Percentiles rank a stretch among this genome's conserved stretches.
Evolutionary conservation across 192 early-diverging fungal genomes (phyloP).

Genomic region (Coemansia erecta): DNA sequence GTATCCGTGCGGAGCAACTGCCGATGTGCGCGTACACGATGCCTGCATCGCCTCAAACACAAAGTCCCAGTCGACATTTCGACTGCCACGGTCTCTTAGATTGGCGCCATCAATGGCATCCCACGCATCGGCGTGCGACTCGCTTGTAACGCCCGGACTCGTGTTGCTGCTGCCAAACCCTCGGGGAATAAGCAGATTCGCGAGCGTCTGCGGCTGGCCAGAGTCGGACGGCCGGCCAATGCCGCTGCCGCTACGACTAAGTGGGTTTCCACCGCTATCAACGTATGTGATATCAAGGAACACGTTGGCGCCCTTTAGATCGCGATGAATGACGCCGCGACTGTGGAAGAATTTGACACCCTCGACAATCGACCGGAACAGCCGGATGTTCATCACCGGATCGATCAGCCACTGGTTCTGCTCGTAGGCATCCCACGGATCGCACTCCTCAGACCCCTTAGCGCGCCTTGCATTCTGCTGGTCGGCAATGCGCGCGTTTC

Average conservation of each 20-base stretch:
- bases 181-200: background rate
- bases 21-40: constrained; percentile 3
- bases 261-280: constrained; percentile 35
- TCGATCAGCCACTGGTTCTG: constrained; percentile 54
- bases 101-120: constrained; percentile 39
- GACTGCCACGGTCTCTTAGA: constrained; percentile 26
- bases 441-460: constrained; percentile 17
- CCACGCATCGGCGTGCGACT: constrained; percentile 35
- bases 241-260: constrained; percentile 30
- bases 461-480: constrained; percentile 13
- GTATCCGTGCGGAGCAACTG: background rate
- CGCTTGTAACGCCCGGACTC: background rate
- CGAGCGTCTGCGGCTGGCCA: background rate
- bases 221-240: constrained; percentile 22
- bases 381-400: constrained; percentile 54
- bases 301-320: constrained; percentile 86
- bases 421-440: constrained; percentile 11
- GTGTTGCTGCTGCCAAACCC: no score
- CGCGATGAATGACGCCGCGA: constrained; percentile 70
- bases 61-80: constrained; percentile 46
- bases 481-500: constrained; percentile 59
- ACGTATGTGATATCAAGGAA: constrained; percentile 61
- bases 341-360: constrained; percentile 63
- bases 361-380: constrained; percentile 74
- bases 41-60: constrained; percentile 37